Conservation (phyloP, 1,284 basidiomycete species). For the Naganishia cerealis region DNA sequence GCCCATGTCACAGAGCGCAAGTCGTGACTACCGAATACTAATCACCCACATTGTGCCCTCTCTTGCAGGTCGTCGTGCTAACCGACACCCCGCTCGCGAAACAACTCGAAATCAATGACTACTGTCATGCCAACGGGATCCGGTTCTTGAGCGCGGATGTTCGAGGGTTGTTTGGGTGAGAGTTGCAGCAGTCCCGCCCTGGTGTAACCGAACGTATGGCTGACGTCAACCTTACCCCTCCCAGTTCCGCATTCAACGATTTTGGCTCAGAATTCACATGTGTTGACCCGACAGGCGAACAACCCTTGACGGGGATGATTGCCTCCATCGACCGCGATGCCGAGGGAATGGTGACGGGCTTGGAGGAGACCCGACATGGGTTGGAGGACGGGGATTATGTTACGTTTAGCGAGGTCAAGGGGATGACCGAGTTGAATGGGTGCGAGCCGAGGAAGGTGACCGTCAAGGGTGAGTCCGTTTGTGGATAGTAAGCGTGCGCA, state of each 20-base stretch:
- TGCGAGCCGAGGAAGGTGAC: constrained; percentile 87
- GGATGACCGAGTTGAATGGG: constrained; percentile 87
- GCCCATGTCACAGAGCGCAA: too few relatives aligned
- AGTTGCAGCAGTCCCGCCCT: neutral
- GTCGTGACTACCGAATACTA: neutral
- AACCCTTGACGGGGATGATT: constrained; percentile 91
- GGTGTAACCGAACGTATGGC: constrained; percentile 1
- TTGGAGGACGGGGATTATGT: constrained; percentile 98
- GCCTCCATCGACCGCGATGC: constrained; percentile 74
- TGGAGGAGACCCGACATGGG: constrained; percentile 96
- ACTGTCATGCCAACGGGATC: constrained; percentile 82
- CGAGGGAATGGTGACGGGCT: constrained; percentile 89
- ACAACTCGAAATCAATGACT: constrained; percentile 93
- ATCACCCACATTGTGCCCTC: constrained; percentile 14
- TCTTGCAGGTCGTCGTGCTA: constrained; percentile 77
- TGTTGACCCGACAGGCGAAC: constrained; percentile 92
- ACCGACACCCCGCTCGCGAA: constrained; percentile 75
- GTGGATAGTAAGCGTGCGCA: too few relatives aligned
- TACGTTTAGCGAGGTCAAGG: constrained; percentile 95
- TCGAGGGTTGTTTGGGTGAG: constrained; percentile 88
- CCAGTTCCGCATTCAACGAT: constrained; percentile 89
- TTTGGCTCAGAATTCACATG: constrained; percentile 93
- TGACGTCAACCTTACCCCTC: neutral
- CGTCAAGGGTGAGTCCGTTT: constrained; percentile 67
- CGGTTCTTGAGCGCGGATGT: constrained; percentile 92